These are phyloP conservation scores for Incumbomyces delicatus DNA, from an alignment of 2,329 filamentous ascomycete genomes.

Conservation along the genomic window DNA sequence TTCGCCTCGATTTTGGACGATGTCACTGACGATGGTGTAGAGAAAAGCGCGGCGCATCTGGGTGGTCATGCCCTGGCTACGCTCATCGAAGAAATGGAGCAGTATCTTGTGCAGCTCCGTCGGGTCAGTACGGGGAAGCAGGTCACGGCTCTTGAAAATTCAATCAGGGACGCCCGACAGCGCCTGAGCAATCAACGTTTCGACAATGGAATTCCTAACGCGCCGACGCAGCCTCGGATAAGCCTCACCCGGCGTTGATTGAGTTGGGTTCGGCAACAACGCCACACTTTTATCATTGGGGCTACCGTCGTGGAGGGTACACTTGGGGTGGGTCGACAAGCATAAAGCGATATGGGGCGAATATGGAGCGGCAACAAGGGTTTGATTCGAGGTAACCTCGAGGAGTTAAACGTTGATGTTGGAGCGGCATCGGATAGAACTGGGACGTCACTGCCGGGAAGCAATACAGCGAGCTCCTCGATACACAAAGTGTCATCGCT, in stretches of 20 bases:
- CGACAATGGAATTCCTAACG: slow-evolving; percentile 2
- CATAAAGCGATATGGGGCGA: too few relatives aligned
- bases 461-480: too few relatives aligned
- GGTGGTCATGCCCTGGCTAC: slow-evolving; percentile 49
- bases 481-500: too few relatives aligned
- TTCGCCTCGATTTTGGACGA: slow-evolving; percentile 1
- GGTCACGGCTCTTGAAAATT: slow-evolving; percentile 52
- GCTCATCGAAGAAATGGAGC: slow-evolving; percentile 55
- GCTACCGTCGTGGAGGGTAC: too few relatives aligned
- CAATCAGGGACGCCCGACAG: slow-evolving; percentile 32
- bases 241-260: not conserved
- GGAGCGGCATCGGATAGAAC: too few relatives aligned
- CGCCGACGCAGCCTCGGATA: not conserved
- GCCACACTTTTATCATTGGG: too few relatives aligned
- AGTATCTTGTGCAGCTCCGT: slow-evolving; percentile 52
- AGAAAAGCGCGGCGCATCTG: slow-evolving; percentile 64
- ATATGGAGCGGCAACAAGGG: too few relatives aligned
- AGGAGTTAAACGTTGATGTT: too few relatives aligned
- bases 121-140: slow-evolving; percentile 58
- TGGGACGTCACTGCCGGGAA: too few relatives aligned
- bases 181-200: slow-evolving; percentile 1
- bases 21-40: slow-evolving; percentile 39
- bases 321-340: too few relatives aligned
- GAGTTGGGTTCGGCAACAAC: too few relatives aligned
- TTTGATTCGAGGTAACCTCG: too few relatives aligned